Percentiles rank a stretch among this genome's conserved stretches.
phyloP scores from a whole-genome alignment of 805 yeast genomes.

The Lachancea fermentati region DNA sequence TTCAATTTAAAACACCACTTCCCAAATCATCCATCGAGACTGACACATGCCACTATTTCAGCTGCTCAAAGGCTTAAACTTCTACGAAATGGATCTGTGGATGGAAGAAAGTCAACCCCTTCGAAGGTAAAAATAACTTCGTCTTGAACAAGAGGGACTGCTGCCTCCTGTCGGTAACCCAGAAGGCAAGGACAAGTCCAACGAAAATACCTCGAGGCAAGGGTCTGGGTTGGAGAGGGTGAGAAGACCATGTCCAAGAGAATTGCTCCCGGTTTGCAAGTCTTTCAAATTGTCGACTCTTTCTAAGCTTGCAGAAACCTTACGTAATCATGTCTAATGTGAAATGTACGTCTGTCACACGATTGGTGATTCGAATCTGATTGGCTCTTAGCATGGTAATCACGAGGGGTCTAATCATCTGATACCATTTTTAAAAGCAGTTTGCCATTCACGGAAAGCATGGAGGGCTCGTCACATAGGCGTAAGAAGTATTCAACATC shows the following conservation, averaged over 20 bases:
- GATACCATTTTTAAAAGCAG: too few species aligned
- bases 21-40: too few species aligned
- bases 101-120: conserved; percentile 97
- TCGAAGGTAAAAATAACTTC: conserved; percentile 95
- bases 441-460: too few species aligned
- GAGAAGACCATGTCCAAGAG: conserved; percentile 95
- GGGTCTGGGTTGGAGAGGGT: conserved; percentile 99
- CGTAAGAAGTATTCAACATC: too few species aligned
- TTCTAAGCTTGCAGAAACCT: conserved; percentile 3
- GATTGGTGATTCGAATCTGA: too few species aligned
- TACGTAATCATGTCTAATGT: conserved; percentile 6
- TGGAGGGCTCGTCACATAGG: too few species aligned
- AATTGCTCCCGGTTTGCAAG: conserved; percentile 73
- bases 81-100: too few species aligned
- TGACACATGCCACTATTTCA: too few species aligned
- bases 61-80: too few species aligned
- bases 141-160: conserved; percentile 94
- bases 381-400: too few species aligned
- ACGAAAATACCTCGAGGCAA: conserved; percentile 99
- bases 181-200: conserved; percentile 98
- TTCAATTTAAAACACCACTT: too few species aligned
- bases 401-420: too few species aligned
- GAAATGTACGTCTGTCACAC: conserved; percentile 1
- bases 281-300: conserved; percentile 71
- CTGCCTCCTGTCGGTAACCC: conserved; percentile 96